phyloP scores from a whole-genome alignment of 2,329 filamentous ascomycete genomes.

The Trichoderma sp. region DNA sequence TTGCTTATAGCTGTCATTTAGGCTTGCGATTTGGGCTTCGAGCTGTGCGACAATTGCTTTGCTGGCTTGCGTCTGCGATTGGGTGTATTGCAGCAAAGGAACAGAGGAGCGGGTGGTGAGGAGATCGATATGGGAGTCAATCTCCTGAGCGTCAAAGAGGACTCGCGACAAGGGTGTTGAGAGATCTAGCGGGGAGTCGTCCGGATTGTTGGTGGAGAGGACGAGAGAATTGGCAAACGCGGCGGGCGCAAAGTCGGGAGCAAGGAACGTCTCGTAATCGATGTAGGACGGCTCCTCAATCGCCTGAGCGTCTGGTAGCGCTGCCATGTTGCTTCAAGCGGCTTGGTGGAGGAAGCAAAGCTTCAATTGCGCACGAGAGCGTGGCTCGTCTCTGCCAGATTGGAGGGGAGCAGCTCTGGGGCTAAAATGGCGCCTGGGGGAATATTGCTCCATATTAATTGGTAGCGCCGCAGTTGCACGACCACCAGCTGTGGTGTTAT shows the following conservation, averaged over 20 bases:
- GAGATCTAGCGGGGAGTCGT: constrained; percentile 87
- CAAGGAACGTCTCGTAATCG: constrained; percentile 90
- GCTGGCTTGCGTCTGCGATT: constrained; percentile 73
- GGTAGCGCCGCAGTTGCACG: not conserved
- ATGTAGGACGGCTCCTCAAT: constrained; percentile 76
- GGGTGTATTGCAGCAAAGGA: constrained; percentile 78
- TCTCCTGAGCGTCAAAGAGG: constrained; percentile 94
- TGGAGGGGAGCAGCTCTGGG: constrained; percentile 12
- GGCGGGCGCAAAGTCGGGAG: constrained; percentile 77
- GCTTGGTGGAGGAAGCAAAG: not conserved
- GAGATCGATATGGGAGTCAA: constrained; percentile 92
- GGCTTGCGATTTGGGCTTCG: constrained; percentile 75
- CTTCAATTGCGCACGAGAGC: not conserved
- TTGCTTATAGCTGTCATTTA: constrained; percentile 84
- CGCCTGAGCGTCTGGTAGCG: constrained; percentile 15
- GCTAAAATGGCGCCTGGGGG: not conserved
- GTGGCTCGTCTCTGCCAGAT: constrained; percentile 2
- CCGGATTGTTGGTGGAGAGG: constrained; percentile 86
- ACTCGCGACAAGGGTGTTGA: constrained; percentile 92
- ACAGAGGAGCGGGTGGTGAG: constrained; percentile 84
- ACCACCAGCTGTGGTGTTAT: not conserved
- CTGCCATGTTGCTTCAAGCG: constrained; percentile 15
- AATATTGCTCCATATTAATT: not conserved
- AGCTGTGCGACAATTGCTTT: constrained; percentile 73
- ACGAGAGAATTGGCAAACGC: constrained; percentile 88